These are phyloP conservation scores for Scedosporium apiospermum DNA, from an alignment of 2,329 filamentous ascomycete species.

Conservation along the genomic window DNA sequence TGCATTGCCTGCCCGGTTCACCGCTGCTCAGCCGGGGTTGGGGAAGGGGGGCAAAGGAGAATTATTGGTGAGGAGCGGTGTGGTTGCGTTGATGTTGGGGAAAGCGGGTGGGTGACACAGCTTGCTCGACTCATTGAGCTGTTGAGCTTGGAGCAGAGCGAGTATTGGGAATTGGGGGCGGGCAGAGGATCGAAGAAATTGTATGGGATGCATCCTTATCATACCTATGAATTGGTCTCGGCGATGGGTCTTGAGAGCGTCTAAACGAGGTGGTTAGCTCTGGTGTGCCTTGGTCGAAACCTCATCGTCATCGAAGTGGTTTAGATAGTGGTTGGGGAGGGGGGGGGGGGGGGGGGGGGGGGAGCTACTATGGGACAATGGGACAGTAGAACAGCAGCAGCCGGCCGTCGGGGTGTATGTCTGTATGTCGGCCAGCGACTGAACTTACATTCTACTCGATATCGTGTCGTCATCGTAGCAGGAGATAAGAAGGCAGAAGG, in stretches of 20 bases:
- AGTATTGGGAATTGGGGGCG: background rate
- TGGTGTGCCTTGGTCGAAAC: background rate
- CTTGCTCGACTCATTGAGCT: background rate
- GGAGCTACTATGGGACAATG: background rate
- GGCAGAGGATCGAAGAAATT: conserved; percentile 4
- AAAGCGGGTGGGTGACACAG: background rate
- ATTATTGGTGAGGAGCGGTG: background rate
- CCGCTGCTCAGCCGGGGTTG: too few species aligned
- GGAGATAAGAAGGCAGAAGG: background rate
- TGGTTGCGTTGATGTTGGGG: background rate
- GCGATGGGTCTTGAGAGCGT: conserved; percentile 71
- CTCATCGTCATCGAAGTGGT: background rate
- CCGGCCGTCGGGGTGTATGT: too few species aligned
- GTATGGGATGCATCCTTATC: conserved; percentile 8
- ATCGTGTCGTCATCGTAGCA: background rate
- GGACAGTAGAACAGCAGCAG: too few species aligned
- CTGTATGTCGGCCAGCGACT: background rate
- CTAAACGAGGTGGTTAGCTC: conserved; percentile 20
- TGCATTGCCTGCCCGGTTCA: too few species aligned
- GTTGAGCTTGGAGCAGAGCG: background rate
- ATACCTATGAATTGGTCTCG: conserved; percentile 79
- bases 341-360: background rate
- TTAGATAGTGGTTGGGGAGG: background rate
- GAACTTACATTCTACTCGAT: background rate
- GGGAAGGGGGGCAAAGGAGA: too few species aligned